A percentile compares a stretch with the other conserved stretches of the same genome.
These are phyloP conservation scores for Geranium brycei DNA, from an alignment of 345 rosid species.

Conservation along the genomic window DNA sequence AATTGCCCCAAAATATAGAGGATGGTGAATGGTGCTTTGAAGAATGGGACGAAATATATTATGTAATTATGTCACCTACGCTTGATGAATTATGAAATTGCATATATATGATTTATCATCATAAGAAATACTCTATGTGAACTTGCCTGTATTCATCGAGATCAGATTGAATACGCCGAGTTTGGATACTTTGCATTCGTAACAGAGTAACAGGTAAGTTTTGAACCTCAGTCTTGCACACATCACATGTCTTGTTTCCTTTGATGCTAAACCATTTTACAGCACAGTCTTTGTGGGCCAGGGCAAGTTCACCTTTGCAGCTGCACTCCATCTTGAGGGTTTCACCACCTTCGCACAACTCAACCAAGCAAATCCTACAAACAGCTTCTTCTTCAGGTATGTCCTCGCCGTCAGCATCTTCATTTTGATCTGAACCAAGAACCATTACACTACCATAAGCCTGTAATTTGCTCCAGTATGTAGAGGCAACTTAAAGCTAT, in stretches of 20 bases:
- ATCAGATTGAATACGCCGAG: conserved; percentile 26
- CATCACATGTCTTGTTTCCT: conserved; percentile 88
- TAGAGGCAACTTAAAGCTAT: no score
- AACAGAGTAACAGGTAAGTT: conserved; percentile 80
- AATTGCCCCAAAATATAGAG: no score
- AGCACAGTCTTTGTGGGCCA: conserved; percentile 89
- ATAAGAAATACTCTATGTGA: not conserved
- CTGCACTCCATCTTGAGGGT: conserved; percentile 96
- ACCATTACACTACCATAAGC: not conserved
- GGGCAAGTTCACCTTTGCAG: conserved; percentile 95
- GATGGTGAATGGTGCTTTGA: no score
- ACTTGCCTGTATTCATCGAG: conserved; percentile 35
- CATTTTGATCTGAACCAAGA: not conserved
- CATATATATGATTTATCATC: not conserved
- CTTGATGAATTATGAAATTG: no score
- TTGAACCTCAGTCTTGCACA: conserved; percentile 73
- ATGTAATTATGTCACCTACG: not conserved
- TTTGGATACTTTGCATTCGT: conserved; percentile 45
- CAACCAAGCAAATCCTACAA: conserved; percentile 82
- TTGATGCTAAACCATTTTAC: conserved; percentile 90
- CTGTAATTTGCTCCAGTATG: no score
- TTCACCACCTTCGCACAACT: conserved; percentile 89
- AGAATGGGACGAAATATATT: not conserved
- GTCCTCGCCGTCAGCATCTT: conserved; percentile 62
- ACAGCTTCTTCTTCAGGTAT: conserved; percentile 92